Percentiles rank a stretch among this genome's conserved stretches.
Evolutionary conservation across 2,329 filamentous ascomycete species (phyloP).

Genomic region (Aureobasidium sp.): DNA sequence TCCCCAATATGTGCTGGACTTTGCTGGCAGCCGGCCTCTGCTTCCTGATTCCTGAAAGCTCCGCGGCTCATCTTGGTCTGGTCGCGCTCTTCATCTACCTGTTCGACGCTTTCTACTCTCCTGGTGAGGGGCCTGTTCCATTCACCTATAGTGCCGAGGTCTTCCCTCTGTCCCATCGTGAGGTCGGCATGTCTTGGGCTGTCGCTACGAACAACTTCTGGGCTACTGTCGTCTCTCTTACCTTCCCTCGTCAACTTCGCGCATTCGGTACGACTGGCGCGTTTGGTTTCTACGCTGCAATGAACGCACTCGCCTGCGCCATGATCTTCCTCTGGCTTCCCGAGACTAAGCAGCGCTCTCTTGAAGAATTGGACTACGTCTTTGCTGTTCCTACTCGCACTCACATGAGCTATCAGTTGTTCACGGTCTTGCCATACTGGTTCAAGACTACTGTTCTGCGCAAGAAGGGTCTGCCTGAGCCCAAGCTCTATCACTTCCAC

Average conservation of each 20-base stretch:
- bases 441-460: constrained; percentile 36
- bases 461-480: constrained; percentile 21
- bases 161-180: constrained; percentile 25
- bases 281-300: constrained; percentile 53
- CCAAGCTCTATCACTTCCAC: constrained; percentile 12
- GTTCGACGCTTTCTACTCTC: constrained; percentile 36
- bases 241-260: constrained; percentile 39
- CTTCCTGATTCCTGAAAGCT: constrained; percentile 26
- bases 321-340: constrained; percentile 56
- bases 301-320: constrained; percentile 52
- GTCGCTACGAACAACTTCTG: constrained; percentile 38
- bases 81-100: constrained; percentile 24
- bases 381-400: constrained; percentile 42
- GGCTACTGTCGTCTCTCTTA: constrained; percentile 42
- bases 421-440: constrained; percentile 37
- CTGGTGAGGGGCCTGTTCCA: constrained; percentile 36
- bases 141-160: constrained; percentile 32
- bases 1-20: constrained; percentile 43
- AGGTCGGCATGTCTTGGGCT: constrained; percentile 22
- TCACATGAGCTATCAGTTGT: constrained; percentile 24
- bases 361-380: constrained; percentile 43
- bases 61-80: constrained; percentile 20
- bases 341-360: constrained; percentile 39
- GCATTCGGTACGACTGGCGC: constrained; percentile 45
- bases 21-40: constrained; percentile 42